Percentiles rank a stretch among this genome's conserved stretches.
Evolutionary conservation across 106 monocot genomes (phyloP).

Genomic region (Dendrobium officinale): DNA sequence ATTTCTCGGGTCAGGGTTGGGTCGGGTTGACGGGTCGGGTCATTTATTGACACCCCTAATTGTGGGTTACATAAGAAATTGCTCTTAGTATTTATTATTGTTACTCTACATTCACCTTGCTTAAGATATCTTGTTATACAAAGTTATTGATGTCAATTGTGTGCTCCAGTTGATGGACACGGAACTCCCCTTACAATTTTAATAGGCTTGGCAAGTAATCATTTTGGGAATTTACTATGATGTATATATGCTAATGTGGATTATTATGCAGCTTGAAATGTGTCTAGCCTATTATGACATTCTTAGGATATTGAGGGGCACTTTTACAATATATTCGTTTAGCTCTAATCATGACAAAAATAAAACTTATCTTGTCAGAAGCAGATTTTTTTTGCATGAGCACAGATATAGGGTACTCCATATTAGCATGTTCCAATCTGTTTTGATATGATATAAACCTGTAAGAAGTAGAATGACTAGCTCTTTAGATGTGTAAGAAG

Average conservation of each 20-base stretch:
- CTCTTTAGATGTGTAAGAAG: neutral
- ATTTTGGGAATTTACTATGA: neutral
- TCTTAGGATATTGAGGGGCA: neutral
- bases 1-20: too few species aligned
- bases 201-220: neutral
- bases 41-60: too few species aligned
- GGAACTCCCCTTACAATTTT: neutral
- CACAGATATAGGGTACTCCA: neutral
- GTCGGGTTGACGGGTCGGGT: too few species aligned
- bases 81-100: neutral
- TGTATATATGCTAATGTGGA: neutral
- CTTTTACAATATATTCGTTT: neutral
- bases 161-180: neutral
- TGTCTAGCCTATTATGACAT: neutral
- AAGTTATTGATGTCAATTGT: neutral
- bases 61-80: too few species aligned
- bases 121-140: neutral
- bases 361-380: neutral
- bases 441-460: neutral
- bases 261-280: neutral
- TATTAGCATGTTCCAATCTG: neutral
- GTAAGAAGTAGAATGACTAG: neutral
- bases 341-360: neutral
- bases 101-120: neutral
- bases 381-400: neutral